Conservation (phyloP, 2,329 filamentous ascomycete genomes). For the Decorospora gaudefroyi region DNA sequence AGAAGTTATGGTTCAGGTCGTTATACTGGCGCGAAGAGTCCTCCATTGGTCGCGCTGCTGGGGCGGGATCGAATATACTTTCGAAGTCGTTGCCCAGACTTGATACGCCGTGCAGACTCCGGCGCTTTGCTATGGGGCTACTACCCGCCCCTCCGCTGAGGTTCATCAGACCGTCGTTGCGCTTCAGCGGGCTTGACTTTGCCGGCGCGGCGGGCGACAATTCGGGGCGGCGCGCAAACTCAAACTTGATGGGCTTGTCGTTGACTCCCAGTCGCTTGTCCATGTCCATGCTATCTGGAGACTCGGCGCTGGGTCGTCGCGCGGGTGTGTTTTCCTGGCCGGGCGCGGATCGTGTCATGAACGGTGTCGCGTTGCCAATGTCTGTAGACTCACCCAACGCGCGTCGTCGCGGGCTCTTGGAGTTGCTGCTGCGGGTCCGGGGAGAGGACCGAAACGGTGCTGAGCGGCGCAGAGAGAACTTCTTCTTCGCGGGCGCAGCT, state of each 20-base stretch:
- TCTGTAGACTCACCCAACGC: conserved; percentile 72
- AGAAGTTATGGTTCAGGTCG: conserved; percentile 37
- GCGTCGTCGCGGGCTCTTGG: conserved; percentile 75
- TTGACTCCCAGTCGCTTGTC: conserved; percentile 51
- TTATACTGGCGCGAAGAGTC: conserved; percentile 35
- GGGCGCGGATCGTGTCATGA: conserved; percentile 54
- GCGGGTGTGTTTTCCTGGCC: conserved; percentile 53
- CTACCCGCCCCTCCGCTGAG: conserved; percentile 76
- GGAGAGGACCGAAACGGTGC: conserved; percentile 61
- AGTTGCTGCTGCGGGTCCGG: conserved; percentile 67
- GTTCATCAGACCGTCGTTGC: conserved; percentile 88
- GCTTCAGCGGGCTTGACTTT: conserved; percentile 83
- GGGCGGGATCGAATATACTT: conserved; percentile 72
- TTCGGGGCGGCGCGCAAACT: conserved; percentile 46
- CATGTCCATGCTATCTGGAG: conserved; percentile 38
- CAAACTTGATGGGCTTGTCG: conserved; percentile 55
- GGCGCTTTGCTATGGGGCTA: conserved; percentile 87
- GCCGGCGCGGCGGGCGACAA: conserved; percentile 53
- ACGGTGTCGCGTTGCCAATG: conserved; percentile 68
- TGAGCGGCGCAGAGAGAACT: conserved; percentile 55
- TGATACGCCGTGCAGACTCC: conserved; percentile 78
- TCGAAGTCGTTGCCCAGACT: conserved; percentile 63
- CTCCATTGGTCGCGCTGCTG: conserved; percentile 25
- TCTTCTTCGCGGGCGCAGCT: conserved; percentile 64
- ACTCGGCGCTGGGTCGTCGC: conserved; percentile 38